phyloP scores from a whole-genome alignment of 2,329 filamentous ascomycete species.

The Plenodomus lindquistii region DNA sequence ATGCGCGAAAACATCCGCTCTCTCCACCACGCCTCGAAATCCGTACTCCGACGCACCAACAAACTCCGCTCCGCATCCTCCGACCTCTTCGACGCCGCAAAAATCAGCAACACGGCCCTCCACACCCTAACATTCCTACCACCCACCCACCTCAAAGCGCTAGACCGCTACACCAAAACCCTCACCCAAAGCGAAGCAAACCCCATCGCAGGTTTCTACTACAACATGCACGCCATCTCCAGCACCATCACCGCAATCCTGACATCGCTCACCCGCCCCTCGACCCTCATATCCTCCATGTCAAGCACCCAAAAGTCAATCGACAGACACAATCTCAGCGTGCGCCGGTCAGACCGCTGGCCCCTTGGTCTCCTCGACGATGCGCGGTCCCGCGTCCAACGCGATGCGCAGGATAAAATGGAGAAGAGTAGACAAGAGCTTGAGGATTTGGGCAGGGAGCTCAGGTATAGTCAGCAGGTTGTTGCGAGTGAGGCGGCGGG shows the following conservation, averaged over 20 bases:
- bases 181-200: slow-evolving; percentile 71
- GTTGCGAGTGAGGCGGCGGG: slow-evolving; percentile 89
- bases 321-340: slow-evolving; percentile 74
- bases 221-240: slow-evolving; percentile 77
- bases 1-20: slow-evolving; percentile 86
- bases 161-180: slow-evolving; percentile 71
- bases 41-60: slow-evolving; percentile 78
- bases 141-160: slow-evolving; percentile 66
- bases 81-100: slow-evolving; percentile 72
- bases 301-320: slow-evolving; percentile 73
- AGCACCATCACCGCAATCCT: slow-evolving; percentile 83
- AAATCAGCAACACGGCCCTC: slow-evolving; percentile 55
- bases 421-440: slow-evolving; percentile 71
- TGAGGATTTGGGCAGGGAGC: slow-evolving; percentile 74
- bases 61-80: slow-evolving; percentile 65
- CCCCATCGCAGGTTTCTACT: slow-evolving; percentile 74
- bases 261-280: slow-evolving; percentile 75
- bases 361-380: slow-evolving; percentile 84
- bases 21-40: slow-evolving; percentile 81
- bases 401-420: slow-evolving; percentile 82
- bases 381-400: slow-evolving; percentile 76
- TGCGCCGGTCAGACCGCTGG: slow-evolving; percentile 77
- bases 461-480: slow-evolving; percentile 90
- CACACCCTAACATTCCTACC: slow-evolving; percentile 70
- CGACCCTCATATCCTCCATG: slow-evolving; percentile 77